phyloP scores from a whole-genome alignment of 768 basidiomycete genomes.

The Candolleomyces efflorescens region DNA sequence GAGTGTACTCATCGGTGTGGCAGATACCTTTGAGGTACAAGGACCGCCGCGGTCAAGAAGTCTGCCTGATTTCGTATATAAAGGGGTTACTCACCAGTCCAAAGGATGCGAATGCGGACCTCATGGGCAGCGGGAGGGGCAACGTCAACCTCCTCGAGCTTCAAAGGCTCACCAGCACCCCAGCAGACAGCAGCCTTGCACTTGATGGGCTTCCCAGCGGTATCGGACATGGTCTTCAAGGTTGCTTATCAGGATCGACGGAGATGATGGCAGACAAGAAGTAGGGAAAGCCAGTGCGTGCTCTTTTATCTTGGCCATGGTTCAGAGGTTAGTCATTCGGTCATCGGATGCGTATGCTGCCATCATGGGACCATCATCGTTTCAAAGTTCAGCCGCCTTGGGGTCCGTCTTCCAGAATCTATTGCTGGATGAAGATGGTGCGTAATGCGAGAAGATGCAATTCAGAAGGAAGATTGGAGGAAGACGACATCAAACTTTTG shows the following conservation, averaged over 20 bases:
- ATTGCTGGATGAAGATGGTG: neutral
- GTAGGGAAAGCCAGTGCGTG: constrained; percentile 6
- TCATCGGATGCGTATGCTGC: neutral
- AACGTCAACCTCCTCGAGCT: constrained; percentile 90
- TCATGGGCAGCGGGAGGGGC: constrained; percentile 87
- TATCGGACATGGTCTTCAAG: constrained; percentile 56
- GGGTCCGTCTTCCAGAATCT: neutral
- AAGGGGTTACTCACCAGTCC: constrained; percentile 63
- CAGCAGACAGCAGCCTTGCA: constrained; percentile 96
- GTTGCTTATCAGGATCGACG: constrained; percentile 12
- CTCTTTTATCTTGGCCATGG: constrained; percentile 2
- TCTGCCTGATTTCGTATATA: neutral
- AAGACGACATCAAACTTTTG: no score
- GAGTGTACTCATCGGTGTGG: constrained; percentile 97
- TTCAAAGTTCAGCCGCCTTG: neutral
- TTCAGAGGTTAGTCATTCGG: neutral
- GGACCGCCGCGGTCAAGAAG: constrained; percentile 8
- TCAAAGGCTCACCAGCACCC: constrained; percentile 83
- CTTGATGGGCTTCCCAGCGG: constrained; percentile 73
- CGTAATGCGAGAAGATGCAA: neutral
- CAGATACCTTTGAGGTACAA: constrained; percentile 65
- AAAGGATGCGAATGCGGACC: constrained; percentile 88
- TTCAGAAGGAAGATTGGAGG: neutral
- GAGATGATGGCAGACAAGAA: constrained; percentile 18
- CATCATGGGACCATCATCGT: constrained; percentile 1